Evolutionary conservation across 371 early-diverging fungal species (phyloP).

Genomic region (Rhizomucor pusillus): DNA sequence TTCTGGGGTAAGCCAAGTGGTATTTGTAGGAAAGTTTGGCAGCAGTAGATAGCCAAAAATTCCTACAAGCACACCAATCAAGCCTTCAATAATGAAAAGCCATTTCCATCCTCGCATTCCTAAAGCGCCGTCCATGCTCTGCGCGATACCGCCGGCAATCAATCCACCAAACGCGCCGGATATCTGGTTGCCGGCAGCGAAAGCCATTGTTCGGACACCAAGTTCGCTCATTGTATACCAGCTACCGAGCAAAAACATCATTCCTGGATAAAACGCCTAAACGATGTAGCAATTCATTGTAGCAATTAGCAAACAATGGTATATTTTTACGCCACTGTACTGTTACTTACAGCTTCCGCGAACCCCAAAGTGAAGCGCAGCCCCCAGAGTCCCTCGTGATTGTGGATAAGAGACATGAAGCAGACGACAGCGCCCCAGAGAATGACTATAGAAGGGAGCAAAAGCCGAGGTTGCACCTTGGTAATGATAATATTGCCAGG

Average conservation of each 20-base stretch:
- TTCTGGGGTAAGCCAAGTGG: conserved; percentile 46
- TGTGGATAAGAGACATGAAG: conserved; percentile 47
- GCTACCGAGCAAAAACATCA: conserved; percentile 67
- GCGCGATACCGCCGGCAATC: conserved; percentile 39
- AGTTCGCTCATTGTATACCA: conserved; percentile 78
- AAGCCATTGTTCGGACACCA: conserved; percentile 61
- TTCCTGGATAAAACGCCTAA: conserved; percentile 72
- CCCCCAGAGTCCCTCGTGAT: conserved; percentile 47
- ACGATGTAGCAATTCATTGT: not conserved
- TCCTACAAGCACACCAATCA: conserved; percentile 44
- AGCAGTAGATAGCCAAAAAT: conserved; percentile 41
- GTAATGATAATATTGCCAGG: conserved; percentile 50
- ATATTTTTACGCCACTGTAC: not conserved
- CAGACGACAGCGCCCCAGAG: conserved; percentile 64
- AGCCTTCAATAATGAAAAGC: conserved; percentile 59
- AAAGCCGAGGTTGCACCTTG: conserved; percentile 44
- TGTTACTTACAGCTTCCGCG: conserved; percentile 40
- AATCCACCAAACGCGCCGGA: conserved; percentile 23
- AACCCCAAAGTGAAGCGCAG: conserved; percentile 64
- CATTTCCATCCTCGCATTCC: conserved; percentile 61
- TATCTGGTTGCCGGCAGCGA: conserved; percentile 7
- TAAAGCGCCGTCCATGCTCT: conserved; percentile 33
- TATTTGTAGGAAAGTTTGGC: conserved; percentile 60
- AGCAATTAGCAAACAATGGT: not conserved
- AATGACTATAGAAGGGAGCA: conserved; percentile 56